Evolutionary conservation across 78 protist species (phyloP).

Genomic region (Chrysochromulina tobinii): DNA sequence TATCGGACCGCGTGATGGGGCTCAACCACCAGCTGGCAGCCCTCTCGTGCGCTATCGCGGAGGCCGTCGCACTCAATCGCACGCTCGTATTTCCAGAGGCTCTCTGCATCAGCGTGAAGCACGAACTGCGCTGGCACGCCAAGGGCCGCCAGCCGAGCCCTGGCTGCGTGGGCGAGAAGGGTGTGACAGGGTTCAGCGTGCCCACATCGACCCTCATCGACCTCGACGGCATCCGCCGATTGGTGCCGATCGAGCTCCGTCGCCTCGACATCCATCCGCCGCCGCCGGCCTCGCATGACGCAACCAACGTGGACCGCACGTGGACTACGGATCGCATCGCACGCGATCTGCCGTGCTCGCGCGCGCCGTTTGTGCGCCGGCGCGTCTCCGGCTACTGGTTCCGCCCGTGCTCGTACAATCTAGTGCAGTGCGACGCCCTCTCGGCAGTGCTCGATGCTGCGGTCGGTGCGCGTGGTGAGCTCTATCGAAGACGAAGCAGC

Average conservation of each 20-base stretch:
- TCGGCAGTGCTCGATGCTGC: neutral
- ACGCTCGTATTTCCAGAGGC: neutral
- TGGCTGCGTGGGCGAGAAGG: too few relatives aligned
- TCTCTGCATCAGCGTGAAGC: neutral
- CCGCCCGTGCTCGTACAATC: neutral
- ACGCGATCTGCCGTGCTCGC: neutral
- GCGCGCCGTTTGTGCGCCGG: neutral
- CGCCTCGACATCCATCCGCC: too few relatives aligned
- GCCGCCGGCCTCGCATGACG: too few relatives aligned
- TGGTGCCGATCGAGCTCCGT: neutral
- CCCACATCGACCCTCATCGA: neutral
- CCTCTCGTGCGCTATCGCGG: neutral
- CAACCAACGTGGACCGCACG: too few relatives aligned
- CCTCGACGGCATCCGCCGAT: neutral
- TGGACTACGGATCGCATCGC: neutral
- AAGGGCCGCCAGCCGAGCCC: too few relatives aligned
- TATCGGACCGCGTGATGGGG: neutral
- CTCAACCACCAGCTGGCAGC: conserved; percentile 19
- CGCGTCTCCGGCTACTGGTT: neutral
- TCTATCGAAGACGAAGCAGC: neutral
- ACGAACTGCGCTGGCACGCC: neutral
- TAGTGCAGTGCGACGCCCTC: neutral
- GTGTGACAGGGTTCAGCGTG: too few relatives aligned
- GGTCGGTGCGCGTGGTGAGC: neutral
- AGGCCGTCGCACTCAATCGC: neutral